Evolutionary conservation across 75 land plant genomes (phyloP).

Genomic region (Azolla pinnata): DNA sequence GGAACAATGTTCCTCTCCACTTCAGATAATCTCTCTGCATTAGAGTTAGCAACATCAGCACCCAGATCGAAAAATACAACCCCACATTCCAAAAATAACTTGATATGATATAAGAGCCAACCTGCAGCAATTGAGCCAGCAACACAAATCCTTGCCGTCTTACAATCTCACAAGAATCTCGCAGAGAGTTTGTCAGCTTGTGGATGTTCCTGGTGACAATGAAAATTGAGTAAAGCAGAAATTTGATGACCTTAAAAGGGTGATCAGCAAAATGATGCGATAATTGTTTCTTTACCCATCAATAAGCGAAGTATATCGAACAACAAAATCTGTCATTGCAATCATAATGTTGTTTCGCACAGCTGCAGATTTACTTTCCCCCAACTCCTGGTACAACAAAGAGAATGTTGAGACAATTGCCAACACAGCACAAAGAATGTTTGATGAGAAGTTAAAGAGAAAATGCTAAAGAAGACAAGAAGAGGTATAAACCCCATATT

Average conservation of each 20-base stretch:
- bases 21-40: constrained; percentile 86
- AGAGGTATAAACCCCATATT: too few species aligned
- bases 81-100: not conserved
- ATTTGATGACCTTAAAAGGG: too few species aligned
- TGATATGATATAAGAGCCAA: constrained; percentile 8
- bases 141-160: constrained; percentile 77
- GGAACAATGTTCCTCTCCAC: constrained; percentile 88
- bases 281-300: constrained; percentile 82
- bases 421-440: not conserved
- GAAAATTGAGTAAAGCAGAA: too few species aligned
- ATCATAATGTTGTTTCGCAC: constrained; percentile 73
- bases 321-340: constrained; percentile 83
- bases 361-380: constrained; percentile 54
- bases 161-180: constrained; percentile 85
- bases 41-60: not conserved
- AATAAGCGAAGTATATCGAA: constrained; percentile 73
- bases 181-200: constrained; percentile 59
- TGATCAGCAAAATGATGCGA: too few species aligned
- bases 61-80: not conserved
- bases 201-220: constrained; percentile 76
- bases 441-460: too few species aligned
- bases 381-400: constrained; percentile 56
- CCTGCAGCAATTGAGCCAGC: constrained; percentile 83
- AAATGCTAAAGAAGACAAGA: too few species aligned
- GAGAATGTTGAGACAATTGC: not conserved